These are phyloP conservation scores for Arthrobotrys sphaeroides DNA, from an alignment of 2,329 filamentous ascomycete species.

Conservation along the genomic window DNA sequence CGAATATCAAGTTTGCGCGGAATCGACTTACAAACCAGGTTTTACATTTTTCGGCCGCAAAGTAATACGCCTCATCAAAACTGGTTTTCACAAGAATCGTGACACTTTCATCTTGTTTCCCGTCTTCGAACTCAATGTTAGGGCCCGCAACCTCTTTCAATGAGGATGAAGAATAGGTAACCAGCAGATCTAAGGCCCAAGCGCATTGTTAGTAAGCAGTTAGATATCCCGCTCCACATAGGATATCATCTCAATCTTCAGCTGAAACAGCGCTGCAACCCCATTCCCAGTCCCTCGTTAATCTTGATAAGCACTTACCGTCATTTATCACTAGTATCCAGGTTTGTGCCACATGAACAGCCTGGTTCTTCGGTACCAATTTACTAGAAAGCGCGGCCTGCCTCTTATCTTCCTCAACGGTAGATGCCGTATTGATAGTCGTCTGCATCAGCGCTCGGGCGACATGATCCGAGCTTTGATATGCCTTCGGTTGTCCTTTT, in stretches of 20 bases:
- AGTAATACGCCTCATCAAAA: constrained; percentile 8
- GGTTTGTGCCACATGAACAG: constrained; percentile 16
- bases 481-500: neutral
- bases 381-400: constrained; percentile 24
- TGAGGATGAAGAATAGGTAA: constrained; percentile 16
- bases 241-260: too few relatives aligned
- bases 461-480: constrained; percentile 12
- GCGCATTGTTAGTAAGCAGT: neutral
- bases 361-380: constrained; percentile 16
- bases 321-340: constrained; percentile 42
- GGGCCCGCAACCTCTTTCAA: constrained; percentile 26
- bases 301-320: neutral
- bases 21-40: constrained; percentile 38
- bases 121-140: constrained; percentile 27
- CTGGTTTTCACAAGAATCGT: constrained; percentile 9
- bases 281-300: too few relatives aligned
- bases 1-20: too few relatives aligned
- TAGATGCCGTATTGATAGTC: constrained; percentile 5
- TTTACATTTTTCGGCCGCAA: constrained; percentile 35
- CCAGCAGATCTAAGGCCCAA: constrained; percentile 4
- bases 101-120: neutral
- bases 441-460: constrained; percentile 31
- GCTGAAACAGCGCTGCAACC: too few relatives aligned
- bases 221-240: neutral
- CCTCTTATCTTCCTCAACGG: constrained; percentile 16